Conservation (phyloP, 768 basidiomycete species). For the Calocybe cyanea region DNA sequence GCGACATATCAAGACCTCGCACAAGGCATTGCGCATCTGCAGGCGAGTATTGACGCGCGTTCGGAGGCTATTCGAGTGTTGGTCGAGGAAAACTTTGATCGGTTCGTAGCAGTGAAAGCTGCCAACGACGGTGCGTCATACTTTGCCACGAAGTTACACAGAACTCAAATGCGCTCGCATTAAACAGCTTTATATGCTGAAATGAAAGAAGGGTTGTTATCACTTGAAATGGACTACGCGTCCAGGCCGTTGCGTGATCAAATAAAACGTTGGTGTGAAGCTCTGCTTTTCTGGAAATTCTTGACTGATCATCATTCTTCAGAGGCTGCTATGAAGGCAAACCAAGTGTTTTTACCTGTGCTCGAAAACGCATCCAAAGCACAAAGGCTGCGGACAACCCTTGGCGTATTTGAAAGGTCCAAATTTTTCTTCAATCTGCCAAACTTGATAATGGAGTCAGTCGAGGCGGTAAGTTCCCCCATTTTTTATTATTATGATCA, state of each 20-base stretch:
- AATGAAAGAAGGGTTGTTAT: slow-evolving; percentile 88
- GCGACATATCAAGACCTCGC: slow-evolving; percentile 92
- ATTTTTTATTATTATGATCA: not conserved
- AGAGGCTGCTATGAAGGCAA: slow-evolving; percentile 92
- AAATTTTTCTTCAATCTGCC: slow-evolving; percentile 99
- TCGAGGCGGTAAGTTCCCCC: slow-evolving; percentile 84
- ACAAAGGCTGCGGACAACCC: slow-evolving; percentile 85
- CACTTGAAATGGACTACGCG: slow-evolving; percentile 73
- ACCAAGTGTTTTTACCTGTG: slow-evolving; percentile 94
- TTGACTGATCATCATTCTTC: not conserved
- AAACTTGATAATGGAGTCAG: slow-evolving; percentile 79
- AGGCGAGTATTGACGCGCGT: slow-evolving; percentile 79
- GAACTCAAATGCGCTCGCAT: slow-evolving; percentile 5
- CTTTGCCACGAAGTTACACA: not conserved
- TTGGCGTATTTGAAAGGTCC: slow-evolving; percentile 93
- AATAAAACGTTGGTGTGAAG: slow-evolving; percentile 64
- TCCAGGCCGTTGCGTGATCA: slow-evolving; percentile 80
- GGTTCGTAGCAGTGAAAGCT: slow-evolving; percentile 96
- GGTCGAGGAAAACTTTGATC: slow-evolving; percentile 97
- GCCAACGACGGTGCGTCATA: slow-evolving; percentile 78
- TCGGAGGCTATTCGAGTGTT: slow-evolving; percentile 93
- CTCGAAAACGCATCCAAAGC: slow-evolving; percentile 95
- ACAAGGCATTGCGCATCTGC: slow-evolving; percentile 69
- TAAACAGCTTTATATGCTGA: slow-evolving; percentile 77
- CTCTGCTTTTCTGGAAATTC: not conserved